Evolutionary conservation across 768 basidiomycete genomes (phyloP), one percentile per base, ranked within the genome.

Genomic region (Trametes coccinea): DNA sequence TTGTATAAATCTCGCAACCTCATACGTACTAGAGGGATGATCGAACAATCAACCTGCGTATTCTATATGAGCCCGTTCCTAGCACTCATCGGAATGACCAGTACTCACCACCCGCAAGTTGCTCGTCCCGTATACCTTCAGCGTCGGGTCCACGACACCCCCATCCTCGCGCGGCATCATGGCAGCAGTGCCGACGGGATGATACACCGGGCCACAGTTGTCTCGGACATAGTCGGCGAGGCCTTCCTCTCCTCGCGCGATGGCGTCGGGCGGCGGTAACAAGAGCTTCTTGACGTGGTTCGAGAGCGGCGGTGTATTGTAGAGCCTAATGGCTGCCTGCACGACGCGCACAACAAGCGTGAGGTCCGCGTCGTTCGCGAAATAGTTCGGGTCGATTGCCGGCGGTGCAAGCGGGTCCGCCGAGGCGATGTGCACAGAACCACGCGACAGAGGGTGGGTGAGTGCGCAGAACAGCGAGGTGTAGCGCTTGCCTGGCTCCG

Each of bases 321-420:
- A 43, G 6, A 43, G 41, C 41, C 41, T 5, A 43, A 43, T 11
- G 13, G 41, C 41, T 5, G 41, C 41, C 41, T 43, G 41, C 14
- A 43, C 41, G 14, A n/a, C 41, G 41, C 41, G 41, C 14, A 43
- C 41, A 5, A 43, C 41, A 13, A 43, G 41, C 41, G 16, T 63
- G 49, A 70, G 47, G 53, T 74, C 73, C 9, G 47, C 47, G 11
- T 31, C 30, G 29, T 49, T 52, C 27, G 58, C 39, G n/a, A 51
- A 44, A 29, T 59, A 59, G 40, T 59, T 51, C 30, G 48, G 58
- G 39, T 59, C 58, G 40, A 59, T 44, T 14, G 43, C 17, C 6
- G 59, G 59, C 27, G 37, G 49, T 4, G 22, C 59, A 10, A 46
- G 52, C 34, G 59, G 59, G 50, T 60, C 59, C 8, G 27, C 14